These are phyloP conservation scores for Pisolithus sp. DNA, from an alignment of 768 basidiomycete species.

Conservation along the genomic window DNA sequence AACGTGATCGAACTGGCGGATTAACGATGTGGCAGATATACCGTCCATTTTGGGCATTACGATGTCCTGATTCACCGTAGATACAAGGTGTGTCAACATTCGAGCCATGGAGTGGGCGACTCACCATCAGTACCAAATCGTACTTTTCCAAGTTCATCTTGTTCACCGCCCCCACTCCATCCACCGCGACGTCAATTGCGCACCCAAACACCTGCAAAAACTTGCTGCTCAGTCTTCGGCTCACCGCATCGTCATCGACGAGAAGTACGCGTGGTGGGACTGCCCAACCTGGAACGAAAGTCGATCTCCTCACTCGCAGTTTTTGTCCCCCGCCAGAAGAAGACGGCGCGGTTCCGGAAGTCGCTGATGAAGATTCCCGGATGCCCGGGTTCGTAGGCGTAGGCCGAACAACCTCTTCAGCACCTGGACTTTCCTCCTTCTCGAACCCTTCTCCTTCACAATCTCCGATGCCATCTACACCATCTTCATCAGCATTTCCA, in stretches of 20 bases:
- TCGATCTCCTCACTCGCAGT: slow-evolving; percentile 65
- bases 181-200: slow-evolving; percentile 88
- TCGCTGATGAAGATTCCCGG: slow-evolving; percentile 10
- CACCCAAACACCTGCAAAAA: slow-evolving; percentile 96
- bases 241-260: slow-evolving; percentile 94
- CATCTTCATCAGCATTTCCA: slow-evolving; percentile 15
- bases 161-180: slow-evolving; percentile 86
- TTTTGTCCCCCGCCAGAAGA: slow-evolving; percentile 30
- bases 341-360: slow-evolving; percentile 10
- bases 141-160: slow-evolving; percentile 98
- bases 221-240: slow-evolving; percentile 80
- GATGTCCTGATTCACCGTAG: slow-evolving; percentile 60
- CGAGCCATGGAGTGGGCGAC: slow-evolving; percentile 20
- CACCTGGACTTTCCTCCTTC: slow-evolving; percentile 21
- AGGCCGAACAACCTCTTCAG: slow-evolving; percentile 37
- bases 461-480: slow-evolving; percentile 14
- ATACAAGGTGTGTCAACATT: not conserved
- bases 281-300: slow-evolving; percentile 86
- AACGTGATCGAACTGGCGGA: slow-evolving; percentile 90
- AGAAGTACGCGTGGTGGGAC: slow-evolving; percentile 86
- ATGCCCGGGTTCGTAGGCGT: slow-evolving; percentile 24
- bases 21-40: slow-evolving; percentile 85
- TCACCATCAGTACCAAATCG: slow-evolving; percentile 90
- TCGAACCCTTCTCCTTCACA: slow-evolving; percentile 19
- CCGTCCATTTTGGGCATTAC: slow-evolving; percentile 90